Evolutionary conservation across 805 yeast genomes (phyloP).

Genomic region (Ogataea pignaliae): DNA sequence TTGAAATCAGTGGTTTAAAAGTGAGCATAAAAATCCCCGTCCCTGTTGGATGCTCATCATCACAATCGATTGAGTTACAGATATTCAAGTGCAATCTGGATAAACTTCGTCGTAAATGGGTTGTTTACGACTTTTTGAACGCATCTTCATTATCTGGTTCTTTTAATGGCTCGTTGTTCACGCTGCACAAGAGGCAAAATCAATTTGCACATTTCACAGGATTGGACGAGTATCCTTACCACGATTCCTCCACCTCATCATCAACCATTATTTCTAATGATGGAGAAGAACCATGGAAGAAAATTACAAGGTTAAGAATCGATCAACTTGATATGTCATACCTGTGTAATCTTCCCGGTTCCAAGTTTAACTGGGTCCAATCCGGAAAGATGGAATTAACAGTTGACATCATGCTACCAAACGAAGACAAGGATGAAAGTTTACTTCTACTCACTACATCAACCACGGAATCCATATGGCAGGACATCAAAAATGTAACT

Average conservation of each 20-base stretch:
- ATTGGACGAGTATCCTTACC: slow-evolving; percentile 20
- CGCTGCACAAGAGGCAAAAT: slow-evolving; percentile 70
- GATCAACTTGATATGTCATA: slow-evolving; percentile 34
- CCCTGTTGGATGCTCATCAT: slow-evolving; percentile 1
- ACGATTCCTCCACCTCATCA: slow-evolving; percentile 1
- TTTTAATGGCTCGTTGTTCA: slow-evolving; percentile 68
- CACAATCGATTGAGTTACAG: slow-evolving; percentile 37
- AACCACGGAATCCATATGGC: slow-evolving; percentile 7
- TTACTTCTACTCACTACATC: slow-evolving; percentile 13
- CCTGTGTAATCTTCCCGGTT: slow-evolving; percentile 21
- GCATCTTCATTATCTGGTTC: slow-evolving; percentile 72
- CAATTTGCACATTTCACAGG: slow-evolving; percentile 42
- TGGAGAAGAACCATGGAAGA: slow-evolving; percentile 43
- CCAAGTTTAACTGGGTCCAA: slow-evolving; percentile 66
- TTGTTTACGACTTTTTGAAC: slow-evolving; percentile 62
- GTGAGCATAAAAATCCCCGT: slow-evolving; percentile 27
- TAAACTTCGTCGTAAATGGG: slow-evolving; percentile 51
- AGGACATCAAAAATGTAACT: slow-evolving; percentile 4
- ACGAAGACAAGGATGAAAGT: slow-evolving; percentile 31
- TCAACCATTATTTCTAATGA: slow-evolving; percentile 23
- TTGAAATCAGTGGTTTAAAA: slow-evolving; percentile 50
- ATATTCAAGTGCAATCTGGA: slow-evolving; percentile 66
- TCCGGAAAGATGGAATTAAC: slow-evolving; percentile 66
- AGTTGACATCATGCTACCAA: slow-evolving; percentile 72
- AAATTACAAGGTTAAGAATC: slow-evolving; percentile 41